Evolutionary conservation across 2,329 filamentous ascomycete genomes (phyloP).

Genomic region (Penicillium sp.): DNA sequence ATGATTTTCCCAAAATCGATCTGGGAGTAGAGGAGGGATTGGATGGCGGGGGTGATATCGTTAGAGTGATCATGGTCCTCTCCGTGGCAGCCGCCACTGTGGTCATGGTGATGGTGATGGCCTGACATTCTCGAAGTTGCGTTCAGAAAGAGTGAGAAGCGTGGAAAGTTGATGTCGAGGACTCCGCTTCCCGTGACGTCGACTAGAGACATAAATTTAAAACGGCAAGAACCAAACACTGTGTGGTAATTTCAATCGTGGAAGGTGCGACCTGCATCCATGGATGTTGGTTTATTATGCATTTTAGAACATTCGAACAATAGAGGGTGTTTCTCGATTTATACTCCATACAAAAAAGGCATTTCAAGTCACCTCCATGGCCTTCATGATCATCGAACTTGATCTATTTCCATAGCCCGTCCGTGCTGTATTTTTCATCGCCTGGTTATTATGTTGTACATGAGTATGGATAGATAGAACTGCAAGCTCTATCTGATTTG

Average conservation of each 20-base stretch:
- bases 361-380: too few species aligned
- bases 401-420: too few species aligned
- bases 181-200: constrained; percentile 26
- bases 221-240: neutral
- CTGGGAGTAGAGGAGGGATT: constrained; percentile 87
- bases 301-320: too few species aligned
- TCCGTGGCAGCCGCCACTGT: constrained; percentile 49
- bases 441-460: constrained; percentile 17
- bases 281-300: too few species aligned
- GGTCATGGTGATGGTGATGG: constrained; percentile 41
- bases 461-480: neutral
- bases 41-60: constrained; percentile 87
- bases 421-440: neutral
- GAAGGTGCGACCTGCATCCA: too few species aligned
- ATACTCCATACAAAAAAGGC: too few species aligned
- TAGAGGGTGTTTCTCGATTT: too few species aligned
- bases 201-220: neutral
- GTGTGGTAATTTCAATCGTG: too few species aligned
- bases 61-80: constrained; percentile 81
- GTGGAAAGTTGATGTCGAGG: constrained; percentile 2
- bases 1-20: constrained; percentile 84
- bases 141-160: neutral
- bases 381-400: too few species aligned
- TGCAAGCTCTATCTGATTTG: constrained; percentile 49
- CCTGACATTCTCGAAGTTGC: constrained; percentile 32